Evolutionary conservation across 2,329 filamentous ascomycete species (phyloP), one percentile per base, ranked within the genome.

Genomic region (Aspergillus udagawae): DNA sequence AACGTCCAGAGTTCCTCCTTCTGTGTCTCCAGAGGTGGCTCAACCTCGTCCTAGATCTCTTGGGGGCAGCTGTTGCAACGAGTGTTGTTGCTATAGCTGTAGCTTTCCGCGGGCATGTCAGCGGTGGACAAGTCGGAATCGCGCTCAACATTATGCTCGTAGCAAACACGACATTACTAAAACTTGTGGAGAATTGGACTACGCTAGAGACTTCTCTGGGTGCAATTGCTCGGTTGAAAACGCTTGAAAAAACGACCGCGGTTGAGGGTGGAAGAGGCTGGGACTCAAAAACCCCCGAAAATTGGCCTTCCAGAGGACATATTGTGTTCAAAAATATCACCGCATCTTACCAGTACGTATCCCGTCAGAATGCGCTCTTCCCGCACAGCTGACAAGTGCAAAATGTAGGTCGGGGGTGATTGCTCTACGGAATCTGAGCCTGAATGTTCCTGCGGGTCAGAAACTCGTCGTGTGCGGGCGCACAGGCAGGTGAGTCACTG

Each of bases 201-300:
- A 68, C 73, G 32, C 67, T 84, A 4, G 82, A 84, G 62, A 83
- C 80, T 0, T 77, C 77, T 10, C 73, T 84, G 29, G 81, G 81
- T 10, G 80, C 80, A 9, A 57, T 68, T 7, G 53, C 64, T 5
- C 56, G 66, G 10, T 51, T 67, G 1, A 57, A 57, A 12, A 23
- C 0, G 10, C 28, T 29, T 29, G 28, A 29, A 4, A 10, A 29
- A 12, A 29, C 3, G 28, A 12, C 28, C 4, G 28, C 9, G 8
- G 28, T 12, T 4, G 28, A 29, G 28, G 28, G 28, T 12, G 28
- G 4, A 12, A 12, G 28, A 29, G 0, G 0, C 3, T 9, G 28
- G 1, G 12, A 12, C 28, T 29, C 4, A 1, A 10, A 29, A 4
- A 3, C 9, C 3, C 28, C 10, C 3, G 28, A 29, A 29, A 12